A percentile compares a stretch with the other conserved stretches of the same genome.
phyloP scores from a whole-genome alignment of 2,329 filamentous ascomycete genomes.

The Tolypocladium amazonense region DNA sequence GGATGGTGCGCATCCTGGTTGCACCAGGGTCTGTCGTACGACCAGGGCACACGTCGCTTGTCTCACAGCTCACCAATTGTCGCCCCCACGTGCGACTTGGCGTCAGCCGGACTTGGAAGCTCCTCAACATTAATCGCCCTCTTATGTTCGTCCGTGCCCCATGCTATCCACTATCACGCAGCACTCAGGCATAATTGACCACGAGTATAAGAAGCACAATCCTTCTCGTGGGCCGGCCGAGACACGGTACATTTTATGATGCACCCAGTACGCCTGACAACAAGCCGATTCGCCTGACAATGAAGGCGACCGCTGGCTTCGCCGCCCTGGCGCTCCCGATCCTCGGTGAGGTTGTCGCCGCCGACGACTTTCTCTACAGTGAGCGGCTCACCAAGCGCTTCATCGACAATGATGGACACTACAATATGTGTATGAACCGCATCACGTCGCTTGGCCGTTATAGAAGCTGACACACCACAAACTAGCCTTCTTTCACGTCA shows the following conservation, averaged over 20 bases:
- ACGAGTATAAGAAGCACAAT: neutral
- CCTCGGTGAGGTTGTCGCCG: neutral
- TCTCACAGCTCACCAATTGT: neutral
- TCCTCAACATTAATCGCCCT: neutral
- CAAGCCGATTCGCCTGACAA: neutral
- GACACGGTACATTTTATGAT: neutral
- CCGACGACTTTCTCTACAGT: neutral
- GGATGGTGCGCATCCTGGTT: neutral
- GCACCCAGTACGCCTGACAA: neutral
- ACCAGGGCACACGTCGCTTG: neutral
- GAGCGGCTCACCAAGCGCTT: neutral
- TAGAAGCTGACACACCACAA: neutral
- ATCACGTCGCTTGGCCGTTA: neutral
- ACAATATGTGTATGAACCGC: neutral
- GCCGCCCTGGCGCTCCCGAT: neutral
- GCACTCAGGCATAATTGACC: neutral
- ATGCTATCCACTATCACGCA: neutral
- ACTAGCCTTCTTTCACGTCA: constrained; percentile 55
- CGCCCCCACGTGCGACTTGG: neutral
- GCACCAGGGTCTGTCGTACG: neutral
- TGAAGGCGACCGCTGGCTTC: neutral
- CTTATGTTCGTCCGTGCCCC: neutral
- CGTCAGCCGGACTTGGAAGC: neutral
- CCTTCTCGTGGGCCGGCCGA: neutral
- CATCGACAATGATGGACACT: neutral